A percentile compares a stretch with the other conserved stretches of the same genome.
Evolutionary conservation across 2,329 filamentous ascomycete genomes (phyloP).

Genomic region (Elsinoe ampelina): DNA sequence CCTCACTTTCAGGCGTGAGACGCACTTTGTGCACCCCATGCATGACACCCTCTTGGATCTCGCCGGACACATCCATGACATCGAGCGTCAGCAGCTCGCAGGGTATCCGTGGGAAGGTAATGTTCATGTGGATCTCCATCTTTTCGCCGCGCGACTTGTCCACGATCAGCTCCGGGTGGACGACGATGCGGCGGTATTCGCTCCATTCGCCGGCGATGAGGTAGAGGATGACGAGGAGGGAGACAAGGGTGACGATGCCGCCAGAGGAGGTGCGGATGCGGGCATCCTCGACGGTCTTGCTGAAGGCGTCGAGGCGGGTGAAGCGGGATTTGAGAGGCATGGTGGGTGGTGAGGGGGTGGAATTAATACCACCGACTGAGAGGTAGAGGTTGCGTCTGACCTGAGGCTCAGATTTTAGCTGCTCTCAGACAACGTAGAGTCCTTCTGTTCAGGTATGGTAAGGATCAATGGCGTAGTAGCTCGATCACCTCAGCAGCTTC

Average conservation of each 20-base stretch:
- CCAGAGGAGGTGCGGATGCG: constrained; percentile 91
- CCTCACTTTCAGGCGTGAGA: constrained; percentile 61
- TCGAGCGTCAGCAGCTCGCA: constrained; percentile 94
- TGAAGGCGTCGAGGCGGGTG: constrained; percentile 94
- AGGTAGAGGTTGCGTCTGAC: no score
- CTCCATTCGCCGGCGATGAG: constrained; percentile 92
- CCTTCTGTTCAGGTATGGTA: no score
- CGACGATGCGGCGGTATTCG: constrained; percentile 77
- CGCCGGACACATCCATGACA: constrained; percentile 97
- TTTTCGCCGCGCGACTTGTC: constrained; percentile 96
- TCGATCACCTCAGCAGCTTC: no score
- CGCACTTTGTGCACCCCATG: constrained; percentile 90
- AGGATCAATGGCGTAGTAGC: no score
- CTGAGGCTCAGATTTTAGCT: no score
- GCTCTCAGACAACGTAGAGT: no score
- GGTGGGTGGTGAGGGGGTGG: background rate
- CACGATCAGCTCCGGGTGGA: constrained; percentile 87
- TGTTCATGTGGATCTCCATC: constrained; percentile 98
- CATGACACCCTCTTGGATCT: constrained; percentile 88
- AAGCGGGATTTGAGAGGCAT: constrained; percentile 94
- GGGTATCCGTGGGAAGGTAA: constrained; percentile 86
- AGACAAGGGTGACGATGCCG: constrained; percentile 87
- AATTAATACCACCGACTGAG: no score
- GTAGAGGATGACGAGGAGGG: constrained; percentile 77
- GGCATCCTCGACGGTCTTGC: constrained; percentile 97